Percentiles rank a stretch among this genome's conserved stretches.
Conservation (phyloP, 805 yeast species). For the Zygosaccharomyces bailii region DNA sequence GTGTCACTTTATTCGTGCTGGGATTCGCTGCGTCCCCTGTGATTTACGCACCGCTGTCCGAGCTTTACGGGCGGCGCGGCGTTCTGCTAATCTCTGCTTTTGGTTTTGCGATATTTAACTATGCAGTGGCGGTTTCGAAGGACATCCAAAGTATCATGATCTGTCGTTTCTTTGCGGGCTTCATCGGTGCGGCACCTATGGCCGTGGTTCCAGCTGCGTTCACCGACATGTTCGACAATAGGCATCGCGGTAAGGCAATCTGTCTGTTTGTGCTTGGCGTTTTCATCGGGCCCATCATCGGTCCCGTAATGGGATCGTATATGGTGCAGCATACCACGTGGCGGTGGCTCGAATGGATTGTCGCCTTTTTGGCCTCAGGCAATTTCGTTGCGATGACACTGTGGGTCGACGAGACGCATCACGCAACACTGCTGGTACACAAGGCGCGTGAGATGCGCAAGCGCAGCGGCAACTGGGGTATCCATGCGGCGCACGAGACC, state of each 20-base stretch:
- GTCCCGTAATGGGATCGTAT: not conserved
- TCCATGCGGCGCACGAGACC: slow-evolving; percentile 73
- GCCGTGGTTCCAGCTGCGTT: slow-evolving; percentile 74
- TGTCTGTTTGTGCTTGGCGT: too few relatives aligned
- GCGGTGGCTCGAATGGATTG: slow-evolving; percentile 78
- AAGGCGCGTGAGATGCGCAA: slow-evolving; percentile 63
- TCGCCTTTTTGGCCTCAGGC: slow-evolving; percentile 55
- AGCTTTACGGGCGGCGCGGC: slow-evolving; percentile 64
- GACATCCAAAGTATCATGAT: slow-evolving; percentile 74
- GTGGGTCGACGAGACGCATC: slow-evolving; percentile 64
- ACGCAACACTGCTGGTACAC: slow-evolving; percentile 56
- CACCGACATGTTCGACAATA: slow-evolving; percentile 69
- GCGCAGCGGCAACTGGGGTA: slow-evolving; percentile 80
- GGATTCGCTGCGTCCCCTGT: slow-evolving; percentile 95
- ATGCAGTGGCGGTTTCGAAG: slow-evolving; percentile 75
- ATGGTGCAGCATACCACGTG: slow-evolving; percentile 62
- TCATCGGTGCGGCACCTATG: slow-evolving; percentile 78
- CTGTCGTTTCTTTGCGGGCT: slow-evolving; percentile 76
- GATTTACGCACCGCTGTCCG: slow-evolving; percentile 84
- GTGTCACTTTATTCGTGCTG: slow-evolving; percentile 74
- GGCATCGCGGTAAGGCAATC: too few relatives aligned
- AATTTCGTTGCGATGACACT: slow-evolving; percentile 37
- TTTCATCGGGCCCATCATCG: slow-evolving; percentile 69
- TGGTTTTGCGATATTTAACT: slow-evolving; percentile 56
- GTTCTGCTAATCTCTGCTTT: slow-evolving; percentile 56